Percentiles rank a stretch among this genome's conserved stretches.
phyloP scores from a whole-genome alignment of 257 asterid genomes.

The Solanum peruvianum region DNA sequence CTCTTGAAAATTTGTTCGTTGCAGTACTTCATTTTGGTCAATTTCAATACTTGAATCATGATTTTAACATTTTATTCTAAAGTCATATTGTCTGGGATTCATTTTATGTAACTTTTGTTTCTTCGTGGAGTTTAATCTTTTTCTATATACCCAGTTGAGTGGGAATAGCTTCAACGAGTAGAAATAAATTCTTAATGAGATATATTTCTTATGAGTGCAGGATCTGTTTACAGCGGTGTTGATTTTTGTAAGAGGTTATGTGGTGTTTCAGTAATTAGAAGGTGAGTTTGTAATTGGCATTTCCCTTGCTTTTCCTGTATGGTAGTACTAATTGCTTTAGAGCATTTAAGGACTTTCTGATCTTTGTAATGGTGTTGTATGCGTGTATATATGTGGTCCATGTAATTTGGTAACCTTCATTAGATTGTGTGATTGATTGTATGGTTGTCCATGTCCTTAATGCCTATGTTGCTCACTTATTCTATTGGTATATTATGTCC shows the following conservation, averaged over 20 bases:
- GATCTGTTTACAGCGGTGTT: conserved; percentile 88
- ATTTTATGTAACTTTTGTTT: neutral
- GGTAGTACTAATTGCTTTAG: neutral
- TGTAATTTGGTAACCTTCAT: neutral
- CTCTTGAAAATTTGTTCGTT: neutral
- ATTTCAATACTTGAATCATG: neutral
- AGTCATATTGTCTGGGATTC: neutral
- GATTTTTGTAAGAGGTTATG: conserved; percentile 96
- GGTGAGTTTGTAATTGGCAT: conserved; percentile 24
- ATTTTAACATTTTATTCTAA: neutral
- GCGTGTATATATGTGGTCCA: neutral
- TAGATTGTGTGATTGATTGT: neutral
- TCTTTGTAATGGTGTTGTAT: neutral
- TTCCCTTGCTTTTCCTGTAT: neutral
- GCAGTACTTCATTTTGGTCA: neutral
- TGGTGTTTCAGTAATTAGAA: conserved; percentile 92
- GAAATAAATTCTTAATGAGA: neutral
- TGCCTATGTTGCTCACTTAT: neutral
- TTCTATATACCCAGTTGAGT: neutral
- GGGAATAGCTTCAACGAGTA: neutral
- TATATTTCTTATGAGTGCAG: conserved; percentile 31
- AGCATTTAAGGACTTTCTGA: neutral
- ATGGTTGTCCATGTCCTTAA: neutral
- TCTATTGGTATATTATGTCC: neutral
- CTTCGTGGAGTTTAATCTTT: neutral